Evolutionary conservation across 108 stramenopile species (phyloP).

Genomic region (Hondaea fermentalgiana): DNA sequence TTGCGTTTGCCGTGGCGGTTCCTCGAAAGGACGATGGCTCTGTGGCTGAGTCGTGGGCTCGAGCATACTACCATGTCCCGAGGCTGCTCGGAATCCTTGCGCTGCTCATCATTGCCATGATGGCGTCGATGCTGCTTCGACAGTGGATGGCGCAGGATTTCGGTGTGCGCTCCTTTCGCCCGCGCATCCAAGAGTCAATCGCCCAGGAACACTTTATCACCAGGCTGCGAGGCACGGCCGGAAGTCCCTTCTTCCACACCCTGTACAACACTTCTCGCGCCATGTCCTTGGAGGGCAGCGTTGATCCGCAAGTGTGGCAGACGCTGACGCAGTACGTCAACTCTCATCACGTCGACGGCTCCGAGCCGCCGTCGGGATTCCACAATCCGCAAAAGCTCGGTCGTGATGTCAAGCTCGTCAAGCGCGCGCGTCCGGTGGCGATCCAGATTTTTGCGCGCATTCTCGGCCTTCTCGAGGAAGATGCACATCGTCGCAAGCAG

Average conservation of each 20-base stretch:
- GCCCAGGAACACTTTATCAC: too few relatives aligned
- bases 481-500: too few relatives aligned
- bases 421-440: neutral
- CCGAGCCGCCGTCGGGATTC: neutral
- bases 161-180: neutral
- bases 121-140: neutral
- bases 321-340: neutral
- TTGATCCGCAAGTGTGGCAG: neutral
- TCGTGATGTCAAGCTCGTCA: neutral
- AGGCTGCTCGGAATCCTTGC: neutral
- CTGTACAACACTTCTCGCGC: too few relatives aligned
- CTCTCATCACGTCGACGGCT: neutral
- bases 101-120: neutral
- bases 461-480: too few relatives aligned
- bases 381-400: neutral
- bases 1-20: too few relatives aligned
- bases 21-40: neutral
- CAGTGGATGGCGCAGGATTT: neutral
- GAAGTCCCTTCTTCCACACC: too few relatives aligned
- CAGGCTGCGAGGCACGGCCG: too few relatives aligned
- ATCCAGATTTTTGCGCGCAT: too few relatives aligned
- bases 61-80: neutral
- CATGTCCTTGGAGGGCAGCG: too few relatives aligned
- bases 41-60: neutral
- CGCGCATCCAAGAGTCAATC: neutral